Evolutionary conservation across 345 rosid genomes (phyloP).

Genomic region (Eucalyptus sp.): DNA sequence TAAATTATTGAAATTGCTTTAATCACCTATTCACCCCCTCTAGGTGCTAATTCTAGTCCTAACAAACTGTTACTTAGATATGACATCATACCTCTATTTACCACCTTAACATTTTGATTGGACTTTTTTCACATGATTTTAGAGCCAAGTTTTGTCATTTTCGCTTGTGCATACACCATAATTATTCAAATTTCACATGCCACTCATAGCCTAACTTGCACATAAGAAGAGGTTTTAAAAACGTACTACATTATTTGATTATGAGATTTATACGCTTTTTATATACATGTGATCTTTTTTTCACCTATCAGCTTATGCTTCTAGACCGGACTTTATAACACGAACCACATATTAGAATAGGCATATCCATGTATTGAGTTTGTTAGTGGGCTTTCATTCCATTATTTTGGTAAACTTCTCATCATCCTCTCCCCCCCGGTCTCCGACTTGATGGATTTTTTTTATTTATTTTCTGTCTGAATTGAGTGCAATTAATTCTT

Average conservation of each 20-base stretch:
- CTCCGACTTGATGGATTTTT: not conserved
- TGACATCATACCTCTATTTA: not conserved
- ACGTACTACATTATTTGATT: fast-evolving
- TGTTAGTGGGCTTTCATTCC: not conserved
- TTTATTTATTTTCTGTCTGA: not conserved
- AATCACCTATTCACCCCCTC: too few species aligned
- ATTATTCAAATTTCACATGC: not conserved
- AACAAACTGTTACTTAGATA: not conserved
- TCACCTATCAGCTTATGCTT: not conserved
- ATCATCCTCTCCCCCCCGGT: not conserved
- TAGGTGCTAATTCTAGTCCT: too few species aligned
- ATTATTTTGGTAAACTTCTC: not conserved
- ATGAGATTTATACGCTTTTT: not conserved
- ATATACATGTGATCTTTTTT: fast-evolving
- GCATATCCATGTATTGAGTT: not conserved
- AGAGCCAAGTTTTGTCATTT: not conserved
- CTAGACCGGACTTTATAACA: not conserved
- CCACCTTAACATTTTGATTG: not conserved
- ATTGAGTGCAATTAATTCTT: not conserved
- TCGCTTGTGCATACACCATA: not conserved
- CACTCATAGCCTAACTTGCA: not conserved
- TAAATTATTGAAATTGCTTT: too few species aligned
- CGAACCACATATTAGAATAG: not conserved
- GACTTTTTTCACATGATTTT: not conserved
- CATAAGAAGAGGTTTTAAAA: fast-evolving